Evolutionary conservation across 257 asterid species (phyloP).

Genomic region (Prunella vulgaris): DNA sequence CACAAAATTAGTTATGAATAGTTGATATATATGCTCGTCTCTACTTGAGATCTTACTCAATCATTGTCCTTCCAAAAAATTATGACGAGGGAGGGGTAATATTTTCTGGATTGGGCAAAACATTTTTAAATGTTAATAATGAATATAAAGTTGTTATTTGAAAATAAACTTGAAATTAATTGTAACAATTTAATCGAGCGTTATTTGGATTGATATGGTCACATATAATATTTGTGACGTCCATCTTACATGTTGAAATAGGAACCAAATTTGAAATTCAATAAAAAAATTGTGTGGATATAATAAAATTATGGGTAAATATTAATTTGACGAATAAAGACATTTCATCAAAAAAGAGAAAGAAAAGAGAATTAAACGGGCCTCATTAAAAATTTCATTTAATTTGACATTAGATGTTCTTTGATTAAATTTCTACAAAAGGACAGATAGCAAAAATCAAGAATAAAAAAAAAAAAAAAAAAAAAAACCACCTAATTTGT

Average conservation of each 20-base stretch:
- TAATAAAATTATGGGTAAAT: neutral
- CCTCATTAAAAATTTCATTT: too few relatives aligned
- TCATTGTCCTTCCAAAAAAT: too few relatives aligned
- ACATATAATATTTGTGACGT: too few relatives aligned
- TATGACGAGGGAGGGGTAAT: too few relatives aligned
- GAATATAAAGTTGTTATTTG: neutral
- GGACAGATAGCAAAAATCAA: neutral
- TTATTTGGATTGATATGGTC: neutral
- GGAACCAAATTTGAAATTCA: too few relatives aligned
- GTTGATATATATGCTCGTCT: too few relatives aligned
- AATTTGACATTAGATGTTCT: neutral
- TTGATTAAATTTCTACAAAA: neutral
- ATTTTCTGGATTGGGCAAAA: neutral
- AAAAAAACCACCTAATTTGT: conserved; percentile 9
- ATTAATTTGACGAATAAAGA: neutral
- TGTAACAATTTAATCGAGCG: neutral
- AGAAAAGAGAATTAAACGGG: too few relatives aligned
- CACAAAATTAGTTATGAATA: too few relatives aligned
- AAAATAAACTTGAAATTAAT: too few relatives aligned
- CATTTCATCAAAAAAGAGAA: too few relatives aligned
- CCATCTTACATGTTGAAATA: neutral
- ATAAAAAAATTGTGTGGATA: neutral
- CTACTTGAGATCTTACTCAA: too few relatives aligned
- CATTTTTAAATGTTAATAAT: neutral
- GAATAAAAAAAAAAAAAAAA: conserved; percentile 8